Base-by-base conservation (phyloP, 345 rosid genomes). In the Eucalyptus tenuipes region DNA sequence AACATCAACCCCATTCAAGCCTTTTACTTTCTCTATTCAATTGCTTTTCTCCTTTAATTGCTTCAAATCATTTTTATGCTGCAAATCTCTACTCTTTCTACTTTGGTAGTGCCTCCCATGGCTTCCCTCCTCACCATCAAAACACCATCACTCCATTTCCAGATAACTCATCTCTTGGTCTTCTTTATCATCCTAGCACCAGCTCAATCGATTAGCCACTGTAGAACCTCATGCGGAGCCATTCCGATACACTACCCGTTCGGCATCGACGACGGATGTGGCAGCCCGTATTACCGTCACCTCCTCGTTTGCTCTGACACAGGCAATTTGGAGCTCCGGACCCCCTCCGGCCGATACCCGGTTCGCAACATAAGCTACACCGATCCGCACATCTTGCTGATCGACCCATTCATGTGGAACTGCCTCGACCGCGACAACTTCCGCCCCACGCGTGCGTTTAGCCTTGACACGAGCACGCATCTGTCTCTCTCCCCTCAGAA, bases 361-460 rank as follows among this genome's bases (percentile, higher is more conserved):
- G 94, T 97, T 9, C 93, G 90, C 27, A 92, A 93, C 91, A 94
- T 98, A 66, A 95, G 95, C 92, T 97, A 97, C 90, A 92, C 96
- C 3, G 98, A 97, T 88, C 98, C 99, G 37, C 99, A 98, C 90
- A 87, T 97, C 81, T 90, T 96, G 29, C 90, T 97, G 50, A 87
- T 91, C 13, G 99, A 97, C 91, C 97, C 97, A 9, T 97, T 92
- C 87, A 97, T 97, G 99, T 98, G 99, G 98, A 94, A 91, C 13
- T 98, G 99, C 49, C 91, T 90, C 85, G 99, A 97, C 86, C 92
- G 96, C 3, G 93, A 89, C 57, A 91, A 93, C 42, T 98, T 95
- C 88, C 95, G 98, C 22, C 94, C 97, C 2, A 95, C 99, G 3
- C 92, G 97, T 80, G 93, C 98, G 29, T 97, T 97, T 40, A 96